phyloP scores from a whole-genome alignment of 2,329 filamentous ascomycete genomes.

The Stromatinia cepivora region DNA sequence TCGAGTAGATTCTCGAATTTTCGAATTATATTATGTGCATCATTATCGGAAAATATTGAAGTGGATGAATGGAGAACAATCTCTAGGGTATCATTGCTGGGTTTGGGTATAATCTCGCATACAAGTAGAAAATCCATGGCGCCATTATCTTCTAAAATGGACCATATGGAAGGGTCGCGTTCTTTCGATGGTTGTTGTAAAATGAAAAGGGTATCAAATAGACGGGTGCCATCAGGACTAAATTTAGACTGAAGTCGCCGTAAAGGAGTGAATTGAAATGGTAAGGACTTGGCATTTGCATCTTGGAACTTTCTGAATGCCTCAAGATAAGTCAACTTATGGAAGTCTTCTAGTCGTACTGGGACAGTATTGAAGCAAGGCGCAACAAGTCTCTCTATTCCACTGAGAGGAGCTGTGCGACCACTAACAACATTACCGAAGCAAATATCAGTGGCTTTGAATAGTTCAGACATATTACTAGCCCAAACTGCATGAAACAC shows the following conservation, averaged over 20 bases:
- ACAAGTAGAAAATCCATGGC: constrained; percentile 77
- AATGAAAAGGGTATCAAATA: constrained; percentile 82
- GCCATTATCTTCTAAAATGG: constrained; percentile 56
- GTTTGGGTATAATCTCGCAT: constrained; percentile 67
- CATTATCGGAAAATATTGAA: constrained; percentile 41
- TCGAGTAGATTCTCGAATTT: constrained; percentile 33
- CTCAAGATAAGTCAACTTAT: constrained; percentile 45
- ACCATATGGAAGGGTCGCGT: constrained; percentile 58
- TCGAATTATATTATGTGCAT: constrained; percentile 30
- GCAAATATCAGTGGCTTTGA: constrained; percentile 65
- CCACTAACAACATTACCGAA: constrained; percentile 88
- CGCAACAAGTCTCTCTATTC: constrained; percentile 72
- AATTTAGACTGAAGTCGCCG: constrained; percentile 64
- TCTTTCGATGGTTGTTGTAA: constrained; percentile 66
- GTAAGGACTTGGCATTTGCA: constrained; percentile 60
- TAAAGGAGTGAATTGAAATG: constrained; percentile 73
- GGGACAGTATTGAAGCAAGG: constrained; percentile 93
- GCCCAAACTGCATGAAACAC: constrained; percentile 74
- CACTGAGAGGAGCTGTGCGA: constrained; percentile 64
- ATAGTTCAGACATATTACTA: constrained; percentile 58
- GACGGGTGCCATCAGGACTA: constrained; percentile 48
- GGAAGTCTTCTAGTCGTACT: constrained; percentile 61
- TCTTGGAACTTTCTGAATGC: constrained; percentile 38
- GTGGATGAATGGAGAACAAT: constrained; percentile 64
- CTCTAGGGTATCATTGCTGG: constrained; percentile 51